A percentile compares a stretch with the other conserved stretches of the same genome.
These are phyloP conservation scores for Apiotrichum sp. DNA, from an alignment of 1,284 basidiomycete genomes.

Conservation along the genomic window DNA sequence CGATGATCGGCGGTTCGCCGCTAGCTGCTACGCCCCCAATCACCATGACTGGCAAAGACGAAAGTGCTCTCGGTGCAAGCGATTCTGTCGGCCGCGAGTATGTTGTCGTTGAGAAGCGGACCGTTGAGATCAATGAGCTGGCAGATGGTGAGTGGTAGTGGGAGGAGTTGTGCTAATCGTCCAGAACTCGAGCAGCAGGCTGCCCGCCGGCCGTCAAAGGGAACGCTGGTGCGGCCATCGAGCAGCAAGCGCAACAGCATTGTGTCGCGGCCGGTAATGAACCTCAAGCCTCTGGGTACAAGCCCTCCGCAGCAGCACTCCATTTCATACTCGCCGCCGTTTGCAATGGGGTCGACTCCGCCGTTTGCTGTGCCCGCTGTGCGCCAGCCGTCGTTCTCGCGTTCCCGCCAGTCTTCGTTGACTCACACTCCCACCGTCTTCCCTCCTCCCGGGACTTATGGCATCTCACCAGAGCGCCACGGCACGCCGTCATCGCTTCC, in stretches of 20 bases:
- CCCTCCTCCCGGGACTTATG: constrained; percentile 23
- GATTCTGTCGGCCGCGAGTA: constrained; percentile 48
- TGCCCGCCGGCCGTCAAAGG: constrained; percentile 34
- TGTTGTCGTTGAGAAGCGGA: constrained; percentile 55
- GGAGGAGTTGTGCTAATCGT: no score
- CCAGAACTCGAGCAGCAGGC: constrained; percentile 32
- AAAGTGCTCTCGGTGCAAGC: constrained; percentile 31
- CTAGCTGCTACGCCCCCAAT: constrained; percentile 41
- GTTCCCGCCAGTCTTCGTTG: constrained; percentile 31
- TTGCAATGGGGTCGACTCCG: constrained; percentile 46
- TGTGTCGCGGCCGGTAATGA: constrained; percentile 39
- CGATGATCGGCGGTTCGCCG: constrained; percentile 35
- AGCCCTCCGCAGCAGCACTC: constrained; percentile 8
- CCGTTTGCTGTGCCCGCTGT: constrained; percentile 42
- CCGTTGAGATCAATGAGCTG: constrained; percentile 54
- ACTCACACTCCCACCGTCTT: constrained; percentile 33
- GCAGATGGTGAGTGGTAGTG: constrained; percentile 49
- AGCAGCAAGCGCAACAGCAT: constrained; percentile 40
- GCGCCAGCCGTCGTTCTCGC: constrained; percentile 10
- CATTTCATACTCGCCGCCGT: constrained; percentile 47
- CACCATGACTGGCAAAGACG: constrained; percentile 38
- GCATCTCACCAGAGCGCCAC: constrained; percentile 15
- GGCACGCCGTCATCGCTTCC: constrained; percentile 34
- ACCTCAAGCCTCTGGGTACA: constrained; percentile 29
- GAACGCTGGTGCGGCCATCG: constrained; percentile 39